phyloP scores from a whole-genome alignment of 2,329 filamentous ascomycete species.

The Beauveria varroae region DNA sequence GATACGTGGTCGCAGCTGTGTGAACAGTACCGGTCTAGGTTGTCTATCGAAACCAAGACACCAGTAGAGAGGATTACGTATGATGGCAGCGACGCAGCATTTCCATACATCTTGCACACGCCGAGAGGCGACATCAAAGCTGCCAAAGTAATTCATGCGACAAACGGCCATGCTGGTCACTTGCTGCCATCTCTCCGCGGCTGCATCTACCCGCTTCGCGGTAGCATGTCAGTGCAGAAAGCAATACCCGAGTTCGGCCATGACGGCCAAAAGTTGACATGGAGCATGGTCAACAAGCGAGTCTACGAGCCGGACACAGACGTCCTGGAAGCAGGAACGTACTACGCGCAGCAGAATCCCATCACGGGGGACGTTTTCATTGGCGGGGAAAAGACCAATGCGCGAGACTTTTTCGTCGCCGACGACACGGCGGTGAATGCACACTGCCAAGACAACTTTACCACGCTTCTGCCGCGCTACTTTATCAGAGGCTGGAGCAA shows the following conservation, averaged over 20 bases:
- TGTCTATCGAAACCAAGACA: conserved; percentile 25
- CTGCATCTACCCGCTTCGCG: conserved; percentile 29
- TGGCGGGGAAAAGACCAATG: conserved; percentile 35
- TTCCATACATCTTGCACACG: conserved; percentile 26
- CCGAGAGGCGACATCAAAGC: conserved; percentile 27
- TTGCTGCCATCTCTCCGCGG: conserved; percentile 32
- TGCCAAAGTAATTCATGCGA: conserved; percentile 32
- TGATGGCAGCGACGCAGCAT: not conserved
- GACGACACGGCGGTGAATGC: conserved; percentile 31
- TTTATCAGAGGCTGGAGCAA: conserved; percentile 25
- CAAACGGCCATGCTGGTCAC: conserved; percentile 33
- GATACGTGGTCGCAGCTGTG: conserved; percentile 26
- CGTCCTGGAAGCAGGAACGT: conserved; percentile 19
- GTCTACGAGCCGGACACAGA: conserved; percentile 41
- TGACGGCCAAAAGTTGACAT: not conserved
- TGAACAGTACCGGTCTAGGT: conserved; percentile 15
- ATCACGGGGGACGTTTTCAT: conserved; percentile 35
- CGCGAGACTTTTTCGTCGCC: conserved; percentile 30
- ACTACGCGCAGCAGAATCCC: conserved; percentile 1
- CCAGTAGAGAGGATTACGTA: conserved; percentile 18
- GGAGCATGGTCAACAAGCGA: conserved; percentile 32
- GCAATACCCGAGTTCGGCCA: conserved; percentile 15
- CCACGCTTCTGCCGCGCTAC: conserved; percentile 28
- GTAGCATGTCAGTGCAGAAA: conserved; percentile 35
- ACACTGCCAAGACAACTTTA: conserved; percentile 23